Evolutionary conservation across 164 flowering plant species (phyloP), one percentile per base, ranked within the genome.

Genomic region (Vitis rupestris): DNA sequence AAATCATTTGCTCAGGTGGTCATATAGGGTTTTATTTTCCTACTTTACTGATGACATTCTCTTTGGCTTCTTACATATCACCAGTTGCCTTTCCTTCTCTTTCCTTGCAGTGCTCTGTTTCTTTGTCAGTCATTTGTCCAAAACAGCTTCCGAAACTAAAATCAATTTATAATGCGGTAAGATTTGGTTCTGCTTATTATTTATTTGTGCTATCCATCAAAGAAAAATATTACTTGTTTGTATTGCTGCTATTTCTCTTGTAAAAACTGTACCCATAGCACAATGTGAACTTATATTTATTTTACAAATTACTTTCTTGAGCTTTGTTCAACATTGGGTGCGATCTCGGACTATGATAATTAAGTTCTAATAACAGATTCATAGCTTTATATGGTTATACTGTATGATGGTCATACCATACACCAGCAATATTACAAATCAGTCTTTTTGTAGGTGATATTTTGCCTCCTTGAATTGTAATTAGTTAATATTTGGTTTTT

Each of bases 61-160:
- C 44, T n/a, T 23, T 68, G 15, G 58, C 37, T 37, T 19, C 15
- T 51, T 23, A 13, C 17, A 14, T 1, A 50, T 59, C 17, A 50
- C 53, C 44, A 30, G 61, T 63, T 12, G 68, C 55, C 37, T 31
- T 10, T 69, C 19, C 15, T 70, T 74, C 74, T 79, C 59, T n/a
- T 17, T 63, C 19, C 23, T 64, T 86, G 84, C 97, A 95, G 99
- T 82, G 84, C 75, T 82, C 77, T 49, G 75, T 90, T 79, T 91
- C 98, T 68, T 72, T 95, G 30, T 95, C 99, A 15, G 92, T 95
- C 70, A 87, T 95, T 53, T 92, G 93, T 76, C 96, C 99, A 12
- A 92, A 89, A 66, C 90, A 88, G 80, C 91, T 91, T 65, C 91
- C 90, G 30, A 93, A 93, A 75, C 87, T 93, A 37, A 85, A 69